phyloP scores from a whole-genome alignment of 2,329 filamentous ascomycete genomes.

The Talaromyces verruculosus region DNA sequence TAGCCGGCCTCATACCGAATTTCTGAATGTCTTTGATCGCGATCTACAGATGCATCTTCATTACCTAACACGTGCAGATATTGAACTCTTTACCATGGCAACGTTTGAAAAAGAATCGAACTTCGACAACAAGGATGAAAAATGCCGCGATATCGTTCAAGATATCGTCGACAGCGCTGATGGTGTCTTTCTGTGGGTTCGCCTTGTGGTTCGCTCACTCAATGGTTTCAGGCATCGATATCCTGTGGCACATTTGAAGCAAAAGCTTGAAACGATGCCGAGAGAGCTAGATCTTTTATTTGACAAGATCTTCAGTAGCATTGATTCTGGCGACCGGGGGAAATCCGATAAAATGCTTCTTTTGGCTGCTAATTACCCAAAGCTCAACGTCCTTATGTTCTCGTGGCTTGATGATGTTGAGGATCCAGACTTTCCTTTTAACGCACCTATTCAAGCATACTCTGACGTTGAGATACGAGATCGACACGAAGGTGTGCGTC shows the following conservation, averaged over 20 bases:
- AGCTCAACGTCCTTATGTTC: background rate
- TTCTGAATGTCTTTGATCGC: constrained; percentile 16
- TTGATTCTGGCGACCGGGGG: constrained; percentile 21
- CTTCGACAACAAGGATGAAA: constrained; percentile 11
- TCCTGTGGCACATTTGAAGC: constrained; percentile 21
- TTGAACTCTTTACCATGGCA: constrained; percentile 1
- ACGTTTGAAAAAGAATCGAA: constrained; percentile 19
- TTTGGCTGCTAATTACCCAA: background rate
- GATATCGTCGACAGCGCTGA: constrained; percentile 18
- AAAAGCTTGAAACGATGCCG: constrained; percentile 23
- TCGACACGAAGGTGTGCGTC: background rate
- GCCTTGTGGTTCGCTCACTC: constrained; percentile 26
- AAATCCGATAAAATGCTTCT: constrained; percentile 21
- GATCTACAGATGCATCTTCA: constrained; percentile 12
- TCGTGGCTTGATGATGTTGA: constrained; percentile 17
- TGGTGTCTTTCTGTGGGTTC: constrained; percentile 31
- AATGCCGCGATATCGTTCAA: constrained; percentile 10
- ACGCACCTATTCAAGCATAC: background rate
- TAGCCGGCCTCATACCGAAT: constrained; percentile 20
- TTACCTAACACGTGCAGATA: constrained; percentile 1
- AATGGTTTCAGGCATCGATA: constrained; percentile 23
- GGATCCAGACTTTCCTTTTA: constrained; percentile 8
- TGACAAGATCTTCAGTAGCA: constrained; percentile 23
- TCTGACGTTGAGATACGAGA: background rate
- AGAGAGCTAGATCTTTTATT: constrained; percentile 26